A percentile compares a stretch with the other conserved stretches of the same genome.
Conservation (phyloP, 257 asterid genomes). For the Solanum stenotomum region DNA sequence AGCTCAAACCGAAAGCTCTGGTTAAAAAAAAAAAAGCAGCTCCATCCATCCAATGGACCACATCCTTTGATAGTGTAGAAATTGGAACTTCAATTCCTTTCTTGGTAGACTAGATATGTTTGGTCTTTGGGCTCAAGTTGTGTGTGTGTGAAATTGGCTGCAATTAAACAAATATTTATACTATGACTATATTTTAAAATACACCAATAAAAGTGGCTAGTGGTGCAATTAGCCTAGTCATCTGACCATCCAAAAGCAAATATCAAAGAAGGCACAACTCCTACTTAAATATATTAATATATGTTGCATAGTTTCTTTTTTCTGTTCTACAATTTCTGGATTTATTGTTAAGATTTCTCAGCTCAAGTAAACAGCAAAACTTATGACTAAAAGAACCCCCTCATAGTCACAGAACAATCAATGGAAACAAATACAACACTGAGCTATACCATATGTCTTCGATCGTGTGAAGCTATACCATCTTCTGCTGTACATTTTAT, state of each 20-base stretch:
- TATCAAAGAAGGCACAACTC: neutral
- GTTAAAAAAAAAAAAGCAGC: too few relatives aligned
- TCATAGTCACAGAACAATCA: neutral
- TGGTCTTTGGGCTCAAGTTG: too few relatives aligned
- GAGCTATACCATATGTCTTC: neutral
- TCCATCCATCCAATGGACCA: neutral
- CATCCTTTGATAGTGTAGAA: neutral
- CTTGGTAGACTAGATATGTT: too few relatives aligned
- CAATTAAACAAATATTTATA: neutral
- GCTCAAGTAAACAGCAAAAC: neutral
- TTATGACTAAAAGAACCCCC: neutral
- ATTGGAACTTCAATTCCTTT: neutral
- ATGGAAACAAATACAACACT: neutral
- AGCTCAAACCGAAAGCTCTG: neutral
- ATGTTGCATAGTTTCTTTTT: neutral
- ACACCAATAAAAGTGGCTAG: neutral
- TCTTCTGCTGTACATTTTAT: neutral
- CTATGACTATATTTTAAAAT: neutral
- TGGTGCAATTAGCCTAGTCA: neutral
- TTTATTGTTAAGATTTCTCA: neutral
- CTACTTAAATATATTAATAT: neutral
- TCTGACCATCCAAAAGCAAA: neutral
- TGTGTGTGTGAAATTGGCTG: neutral
- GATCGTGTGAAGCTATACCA: neutral
- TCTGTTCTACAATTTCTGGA: neutral